Conservation (phyloP, 2,329 filamentous ascomycete genomes). For the Macrophomina tecta region DNA sequence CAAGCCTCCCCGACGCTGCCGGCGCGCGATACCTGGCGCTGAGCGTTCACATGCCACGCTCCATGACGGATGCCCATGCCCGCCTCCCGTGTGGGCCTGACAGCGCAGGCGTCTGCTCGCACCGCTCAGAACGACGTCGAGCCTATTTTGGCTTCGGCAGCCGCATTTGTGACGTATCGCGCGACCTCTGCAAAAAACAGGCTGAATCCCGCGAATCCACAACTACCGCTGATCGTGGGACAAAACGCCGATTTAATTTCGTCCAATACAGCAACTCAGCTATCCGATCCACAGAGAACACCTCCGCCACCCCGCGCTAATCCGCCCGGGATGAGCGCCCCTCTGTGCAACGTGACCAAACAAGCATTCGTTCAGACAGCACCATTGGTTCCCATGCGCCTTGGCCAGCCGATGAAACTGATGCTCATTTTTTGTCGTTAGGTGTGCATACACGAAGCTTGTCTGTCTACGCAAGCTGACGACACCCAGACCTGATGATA, state of each 20-base stretch:
- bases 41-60: constrained; percentile 4
- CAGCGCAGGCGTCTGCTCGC: neutral
- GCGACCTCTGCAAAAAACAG: constrained; percentile 11
- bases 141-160: constrained; percentile 1
- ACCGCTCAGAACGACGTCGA: constrained; percentile 1
- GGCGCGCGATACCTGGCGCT: neutral
- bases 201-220: constrained; percentile 16
- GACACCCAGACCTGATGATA: constrained; percentile 29
- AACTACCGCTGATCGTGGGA: constrained; percentile 17
- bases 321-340: constrained; percentile 1
- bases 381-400: constrained; percentile 17
- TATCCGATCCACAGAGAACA: constrained; percentile 20
- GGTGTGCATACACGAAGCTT: constrained; percentile 29
- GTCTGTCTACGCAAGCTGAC: constrained; percentile 28
- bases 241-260: constrained; percentile 19
- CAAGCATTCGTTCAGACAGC: neutral
- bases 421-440: constrained; percentile 29
- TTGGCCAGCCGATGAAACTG: constrained; percentile 26
- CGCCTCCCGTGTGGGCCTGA: neutral
- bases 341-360: constrained; percentile 20
- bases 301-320: constrained; percentile 16
- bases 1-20: neutral
- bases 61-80: neutral
- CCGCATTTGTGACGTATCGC: constrained; percentile 18
- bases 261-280: constrained; percentile 19